Evolutionary conservation across 192 early-diverging fungal genomes (phyloP), one percentile per base, ranked within the genome.

Genomic region (Pilaira anomala): DNA sequence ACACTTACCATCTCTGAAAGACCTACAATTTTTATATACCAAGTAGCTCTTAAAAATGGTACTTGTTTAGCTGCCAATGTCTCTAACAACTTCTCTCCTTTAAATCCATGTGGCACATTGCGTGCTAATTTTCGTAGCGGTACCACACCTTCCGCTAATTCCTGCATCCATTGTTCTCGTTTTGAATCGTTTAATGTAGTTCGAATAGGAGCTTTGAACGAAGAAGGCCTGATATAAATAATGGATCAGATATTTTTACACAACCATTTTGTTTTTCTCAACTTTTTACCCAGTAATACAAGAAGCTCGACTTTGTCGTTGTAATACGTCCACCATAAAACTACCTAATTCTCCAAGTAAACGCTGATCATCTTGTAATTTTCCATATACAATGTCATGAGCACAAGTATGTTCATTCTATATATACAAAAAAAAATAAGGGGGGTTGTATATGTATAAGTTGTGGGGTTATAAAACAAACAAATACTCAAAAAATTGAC

Each of bases 1-100:
- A 26, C 4, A 28, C 48, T 69, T 62, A 75, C 73, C 79, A 88
- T 84, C 67, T 86, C 85, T 24, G 81, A 81, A 24, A 86, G 64
- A 7, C 86, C 87, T 11, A 84, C 78, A 24, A 88, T 76, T 41
- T 87, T 83, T 24, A 89, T 87, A 36, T 82, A 85, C 90, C 90
- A 91, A 7, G 87, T 65, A 0, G 90, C 85, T 12, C 88, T 74
- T 21, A 78, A 65, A 44, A 87, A 65, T 0, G 90, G 85, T 13
- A 91, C 86, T 28, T 71, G 68, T 36, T 81, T 70, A 42, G 65
- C 52, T 7, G 78, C 68, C 58, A 89, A 63, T 13, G 74, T 48
- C 14, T 88, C 87, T 6, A 89, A 52, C 44, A 91, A 63, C 18
- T 81, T 76, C 16, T 84, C 84, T 9, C 83, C 81, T 16, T 88